phyloP scores from a whole-genome alignment of 805 yeast species.

The Wickerhamomyces subpelliculosus region DNA sequence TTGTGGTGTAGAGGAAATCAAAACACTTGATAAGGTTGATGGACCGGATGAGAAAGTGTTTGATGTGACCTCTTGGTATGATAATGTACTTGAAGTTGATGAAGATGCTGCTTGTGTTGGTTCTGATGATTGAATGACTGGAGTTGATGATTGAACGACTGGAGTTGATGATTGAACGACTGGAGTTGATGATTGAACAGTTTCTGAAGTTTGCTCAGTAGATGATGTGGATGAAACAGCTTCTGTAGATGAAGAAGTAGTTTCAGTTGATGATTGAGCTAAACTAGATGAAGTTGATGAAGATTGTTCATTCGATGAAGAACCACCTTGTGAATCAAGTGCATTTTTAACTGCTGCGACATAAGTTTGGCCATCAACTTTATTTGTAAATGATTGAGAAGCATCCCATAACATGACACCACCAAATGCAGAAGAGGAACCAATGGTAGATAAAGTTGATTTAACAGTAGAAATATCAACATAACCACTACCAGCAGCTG shows the following conservation, averaged over 20 bases:
- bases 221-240: slow-evolving; percentile 3
- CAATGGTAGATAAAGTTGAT: slow-evolving; percentile 61
- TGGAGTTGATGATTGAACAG: not conserved
- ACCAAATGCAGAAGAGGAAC: slow-evolving; percentile 66
- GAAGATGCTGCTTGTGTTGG: slow-evolving; percentile 3
- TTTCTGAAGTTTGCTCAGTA: slow-evolving; percentile 2
- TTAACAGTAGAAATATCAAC: slow-evolving; percentile 32
- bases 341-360: slow-evolving; percentile 37
- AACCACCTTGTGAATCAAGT: slow-evolving; percentile 22
- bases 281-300: slow-evolving; percentile 1
- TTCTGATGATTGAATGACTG: not conserved
- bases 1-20: no score
- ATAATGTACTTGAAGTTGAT: slow-evolving; percentile 2
- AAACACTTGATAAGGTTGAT: slow-evolving; percentile 3
- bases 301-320: slow-evolving; percentile 5
- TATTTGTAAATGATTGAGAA: slow-evolving; percentile 54
- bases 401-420: slow-evolving; percentile 95
- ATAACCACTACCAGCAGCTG: slow-evolving; percentile 59
- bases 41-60: slow-evolving; percentile 1
- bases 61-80: not conserved
- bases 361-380: slow-evolving; percentile 36
- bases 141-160: not conserved
- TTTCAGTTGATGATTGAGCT: not conserved
- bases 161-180: slow-evolving; percentile 1
- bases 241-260: slow-evolving; percentile 6